These are phyloP conservation scores for Gilbertella persicaria DNA, from an alignment of 371 early-diverging fungal genomes.

Conservation along the genomic window DNA sequence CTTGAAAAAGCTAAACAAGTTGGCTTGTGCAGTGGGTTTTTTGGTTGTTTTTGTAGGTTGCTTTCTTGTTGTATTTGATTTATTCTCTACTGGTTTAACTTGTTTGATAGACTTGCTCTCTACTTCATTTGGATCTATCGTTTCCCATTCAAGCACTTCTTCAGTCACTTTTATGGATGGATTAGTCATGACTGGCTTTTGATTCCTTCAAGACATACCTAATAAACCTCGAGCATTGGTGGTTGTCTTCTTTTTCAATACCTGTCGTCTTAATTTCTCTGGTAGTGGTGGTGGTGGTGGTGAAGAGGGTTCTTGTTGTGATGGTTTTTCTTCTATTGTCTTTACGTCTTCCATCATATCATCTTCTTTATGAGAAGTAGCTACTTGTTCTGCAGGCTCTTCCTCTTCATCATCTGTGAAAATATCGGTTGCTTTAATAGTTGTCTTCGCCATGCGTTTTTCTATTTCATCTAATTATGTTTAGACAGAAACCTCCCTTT, in stretches of 20 bases:
- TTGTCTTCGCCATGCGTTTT: conserved; percentile 14
- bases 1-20: conserved; percentile 18
- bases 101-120: background rate
- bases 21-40: conserved; percentile 8
- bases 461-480: conserved; percentile 4
- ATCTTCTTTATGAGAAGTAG: conserved; percentile 11
- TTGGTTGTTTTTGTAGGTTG: background rate
- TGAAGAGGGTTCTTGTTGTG: conserved; percentile 12
- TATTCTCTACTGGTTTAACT: background rate
- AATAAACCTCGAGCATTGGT: conserved; percentile 52
- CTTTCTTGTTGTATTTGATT: background rate
- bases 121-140: conserved; percentile 4
- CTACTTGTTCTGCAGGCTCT: conserved; percentile 3
- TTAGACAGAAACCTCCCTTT: background rate
- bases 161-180: conserved; percentile 18
- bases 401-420: conserved; percentile 23
- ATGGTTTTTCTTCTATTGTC: background rate
- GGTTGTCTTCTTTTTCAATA: conserved; percentile 46
- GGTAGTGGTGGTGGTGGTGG: conserved; percentile 13
- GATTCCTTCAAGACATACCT: conserved; percentile 26
- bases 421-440: conserved; percentile 16
- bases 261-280: conserved; percentile 34
- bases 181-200: background rate
- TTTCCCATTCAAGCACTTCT: conserved; percentile 25
- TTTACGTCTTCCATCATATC: background rate